phyloP scores from a whole-genome alignment of 2,329 filamentous ascomycete species.

The Aspergillus carbonarius region DNA sequence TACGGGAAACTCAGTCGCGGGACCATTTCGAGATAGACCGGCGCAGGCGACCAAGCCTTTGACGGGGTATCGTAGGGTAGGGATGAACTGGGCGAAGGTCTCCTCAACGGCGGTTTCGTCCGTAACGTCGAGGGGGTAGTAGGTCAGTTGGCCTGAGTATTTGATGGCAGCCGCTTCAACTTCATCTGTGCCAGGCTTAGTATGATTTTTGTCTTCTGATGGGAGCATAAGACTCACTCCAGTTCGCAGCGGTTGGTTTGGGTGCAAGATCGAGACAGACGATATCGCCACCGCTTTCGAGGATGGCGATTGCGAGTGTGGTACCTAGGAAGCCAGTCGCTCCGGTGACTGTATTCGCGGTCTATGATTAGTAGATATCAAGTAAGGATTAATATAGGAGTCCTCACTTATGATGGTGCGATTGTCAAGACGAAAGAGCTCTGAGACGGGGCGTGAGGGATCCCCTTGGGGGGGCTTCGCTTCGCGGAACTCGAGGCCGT shows the following conservation, averaged over 20 bases:
- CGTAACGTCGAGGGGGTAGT: constrained; percentile 24
- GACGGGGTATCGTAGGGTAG: constrained; percentile 25
- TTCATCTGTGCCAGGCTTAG: neutral
- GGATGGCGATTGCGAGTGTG: constrained; percentile 19
- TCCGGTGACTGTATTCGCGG: constrained; percentile 22
- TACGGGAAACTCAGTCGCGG: constrained; percentile 27
- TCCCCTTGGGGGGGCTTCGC: neutral
- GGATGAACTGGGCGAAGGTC: constrained; percentile 20
- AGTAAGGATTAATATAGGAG: too few relatives aligned
- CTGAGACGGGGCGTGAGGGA: neutral
- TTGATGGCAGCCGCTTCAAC: constrained; percentile 9
- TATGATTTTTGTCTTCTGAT: too few relatives aligned
- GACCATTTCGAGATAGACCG: constrained; percentile 28
- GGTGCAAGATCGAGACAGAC: constrained; percentile 30
- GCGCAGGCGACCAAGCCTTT: constrained; percentile 35
- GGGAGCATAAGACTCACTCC: constrained; percentile 5
- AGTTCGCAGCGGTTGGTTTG: constrained; percentile 9
- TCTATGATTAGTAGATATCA: neutral
- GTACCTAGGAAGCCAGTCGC: constrained; percentile 23
- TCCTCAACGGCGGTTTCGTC: constrained; percentile 16
- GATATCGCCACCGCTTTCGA: constrained; percentile 37
- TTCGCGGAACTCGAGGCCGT: neutral
- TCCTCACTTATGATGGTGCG: constrained; percentile 3
- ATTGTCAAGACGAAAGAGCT: neutral
- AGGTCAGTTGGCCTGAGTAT: constrained; percentile 12